Evolutionary conservation across 345 rosid genomes (phyloP).

Genomic region (Barbarea vulgaris): DNA sequence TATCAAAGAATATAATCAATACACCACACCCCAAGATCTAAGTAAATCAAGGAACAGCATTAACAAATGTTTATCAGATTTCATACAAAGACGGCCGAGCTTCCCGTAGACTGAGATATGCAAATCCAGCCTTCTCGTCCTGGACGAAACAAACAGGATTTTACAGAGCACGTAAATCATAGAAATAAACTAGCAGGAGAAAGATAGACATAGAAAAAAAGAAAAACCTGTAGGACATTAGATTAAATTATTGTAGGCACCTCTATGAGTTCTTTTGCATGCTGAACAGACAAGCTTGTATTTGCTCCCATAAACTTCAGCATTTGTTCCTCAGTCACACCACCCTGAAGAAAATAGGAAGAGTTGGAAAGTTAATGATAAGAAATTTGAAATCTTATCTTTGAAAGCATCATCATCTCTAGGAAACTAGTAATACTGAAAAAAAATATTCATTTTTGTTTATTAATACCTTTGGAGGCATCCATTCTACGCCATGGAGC

Average conservation of each 20-base stretch:
- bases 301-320: conserved; percentile 96
- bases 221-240: conserved; percentile 5
- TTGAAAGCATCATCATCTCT: background rate
- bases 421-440: background rate
- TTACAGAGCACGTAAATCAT: conserved; percentile 3
- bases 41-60: conserved; percentile 15
- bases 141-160: conserved; percentile 40
- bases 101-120: conserved; percentile 87
- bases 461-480: conserved; percentile 85
- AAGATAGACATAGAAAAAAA: background rate
- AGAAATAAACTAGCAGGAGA: background rate
- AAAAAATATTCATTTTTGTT: background rate
- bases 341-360: conserved; percentile 54
- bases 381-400: background rate
- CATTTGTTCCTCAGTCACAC: conserved; percentile 97
- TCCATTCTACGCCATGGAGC: conserved; percentile 99
- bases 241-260: conserved; percentile 44
- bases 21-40: background rate
- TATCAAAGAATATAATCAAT: background rate
- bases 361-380: background rate
- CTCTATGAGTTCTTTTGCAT: conserved; percentile 91
- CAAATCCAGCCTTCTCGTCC: conserved; percentile 91
- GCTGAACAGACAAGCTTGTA: conserved; percentile 64
- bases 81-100: conserved; percentile 88
- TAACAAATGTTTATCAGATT: conserved; percentile 29